A percentile compares a stretch with the other conserved stretches of the same genome.
phyloP scores from a whole-genome alignment of 1,284 basidiomycete species.

The Porodaedalea pini region DNA sequence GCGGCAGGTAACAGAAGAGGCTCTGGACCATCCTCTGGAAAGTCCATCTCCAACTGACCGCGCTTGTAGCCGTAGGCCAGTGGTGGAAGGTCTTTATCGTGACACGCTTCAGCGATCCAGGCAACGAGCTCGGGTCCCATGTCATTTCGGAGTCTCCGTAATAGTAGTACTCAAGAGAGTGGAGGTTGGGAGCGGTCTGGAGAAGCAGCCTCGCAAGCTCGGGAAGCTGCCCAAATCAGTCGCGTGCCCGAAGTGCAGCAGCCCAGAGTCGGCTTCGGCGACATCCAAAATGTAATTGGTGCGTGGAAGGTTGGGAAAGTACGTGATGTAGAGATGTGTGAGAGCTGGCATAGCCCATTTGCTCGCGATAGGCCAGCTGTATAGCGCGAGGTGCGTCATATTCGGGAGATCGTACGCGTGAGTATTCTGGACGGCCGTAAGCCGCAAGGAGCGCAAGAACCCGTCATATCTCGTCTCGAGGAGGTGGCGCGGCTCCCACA shows the following conservation, averaged over 20 bases:
- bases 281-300: slow-evolving; percentile 5
- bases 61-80: slow-evolving; percentile 5
- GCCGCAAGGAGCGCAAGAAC: slow-evolving; percentile 7
- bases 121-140: slow-evolving; percentile 11
- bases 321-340: slow-evolving; percentile 1
- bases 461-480: not conserved
- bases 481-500: slow-evolving; percentile 6
- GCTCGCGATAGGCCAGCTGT: slow-evolving; percentile 7
- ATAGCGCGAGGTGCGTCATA: not conserved
- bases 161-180: slow-evolving; percentile 13
- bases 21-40: not conserved
- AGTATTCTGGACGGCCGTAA: slow-evolving; percentile 2
- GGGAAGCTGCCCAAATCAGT: slow-evolving; percentile 7
- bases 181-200: slow-evolving; percentile 2
- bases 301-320: slow-evolving; percentile 9
- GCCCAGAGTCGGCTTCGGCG: not conserved
- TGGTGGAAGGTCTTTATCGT: slow-evolving; percentile 13
- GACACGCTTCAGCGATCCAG: slow-evolving; percentile 8
- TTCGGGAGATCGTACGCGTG: slow-evolving; percentile 2
- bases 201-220: slow-evolving; percentile 3
- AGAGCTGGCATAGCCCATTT: slow-evolving; percentile 7
- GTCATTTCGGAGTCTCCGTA: slow-evolving; percentile 9
- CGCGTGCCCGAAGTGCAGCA: slow-evolving; percentile 10
- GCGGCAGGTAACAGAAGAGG: not conserved
- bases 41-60: not conserved